These are phyloP conservation scores for Lycium barbarum DNA, from an alignment of 257 asterid genomes.

Conservation along the genomic window DNA sequence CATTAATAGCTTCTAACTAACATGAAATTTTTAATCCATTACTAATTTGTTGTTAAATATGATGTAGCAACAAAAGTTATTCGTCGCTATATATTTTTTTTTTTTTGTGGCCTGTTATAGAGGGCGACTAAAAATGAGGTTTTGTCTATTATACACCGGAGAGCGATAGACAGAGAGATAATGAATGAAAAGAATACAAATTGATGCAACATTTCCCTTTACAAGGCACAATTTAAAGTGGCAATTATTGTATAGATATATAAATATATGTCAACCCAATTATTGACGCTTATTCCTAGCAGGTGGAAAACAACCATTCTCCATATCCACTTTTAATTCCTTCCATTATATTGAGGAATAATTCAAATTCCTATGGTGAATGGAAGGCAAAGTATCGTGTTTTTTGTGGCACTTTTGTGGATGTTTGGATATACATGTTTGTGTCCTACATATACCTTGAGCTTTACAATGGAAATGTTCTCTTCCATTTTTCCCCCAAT, in stretches of 20 bases:
- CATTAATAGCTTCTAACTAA: background rate
- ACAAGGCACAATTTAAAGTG: background rate
- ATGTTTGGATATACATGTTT: background rate
- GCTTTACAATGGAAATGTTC: background rate
- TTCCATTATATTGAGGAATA: constrained; percentile 19
- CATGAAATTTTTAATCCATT: background rate
- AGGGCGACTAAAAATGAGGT: background rate
- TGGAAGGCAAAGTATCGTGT: constrained; percentile 25
- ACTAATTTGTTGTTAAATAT: background rate
- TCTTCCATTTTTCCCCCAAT: background rate
- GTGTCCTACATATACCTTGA: background rate
- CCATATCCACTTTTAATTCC: background rate
- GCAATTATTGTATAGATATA: background rate
- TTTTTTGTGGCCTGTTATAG: background rate
- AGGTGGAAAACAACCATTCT: constrained; percentile 23
- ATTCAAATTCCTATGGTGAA: constrained; percentile 8
- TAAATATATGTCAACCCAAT: background rate
- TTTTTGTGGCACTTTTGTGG: background rate
- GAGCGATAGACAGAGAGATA: background rate
- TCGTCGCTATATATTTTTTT: background rate
- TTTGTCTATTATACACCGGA: background rate
- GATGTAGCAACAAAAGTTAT: too few relatives aligned
- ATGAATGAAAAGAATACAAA: background rate
- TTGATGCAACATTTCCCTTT: background rate
- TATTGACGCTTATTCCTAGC: constrained; percentile 7